Evolutionary conservation across 2,329 filamentous ascomycete species (phyloP).

Genomic region (Aureobasidium sp.): DNA sequence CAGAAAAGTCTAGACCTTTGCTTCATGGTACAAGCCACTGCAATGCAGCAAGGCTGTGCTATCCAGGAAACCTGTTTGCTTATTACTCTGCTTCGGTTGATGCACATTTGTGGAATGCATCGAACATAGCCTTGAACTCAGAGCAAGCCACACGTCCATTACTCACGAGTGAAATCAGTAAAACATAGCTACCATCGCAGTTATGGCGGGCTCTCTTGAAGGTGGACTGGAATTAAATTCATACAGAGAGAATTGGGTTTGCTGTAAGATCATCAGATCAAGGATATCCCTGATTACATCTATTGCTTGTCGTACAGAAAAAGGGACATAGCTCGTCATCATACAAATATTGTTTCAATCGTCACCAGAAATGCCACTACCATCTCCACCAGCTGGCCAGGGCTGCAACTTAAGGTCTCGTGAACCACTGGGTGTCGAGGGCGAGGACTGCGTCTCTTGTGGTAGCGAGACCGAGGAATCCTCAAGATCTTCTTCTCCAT

Average conservation of each 20-base stretch:
- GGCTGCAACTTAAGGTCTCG: constrained; percentile 24
- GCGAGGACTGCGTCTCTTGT: constrained; percentile 36
- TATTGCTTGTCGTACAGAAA: background rate
- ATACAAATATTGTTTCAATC: background rate
- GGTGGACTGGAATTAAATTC: no score
- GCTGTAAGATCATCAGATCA: background rate
- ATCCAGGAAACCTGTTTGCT: background rate
- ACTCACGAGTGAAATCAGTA: background rate
- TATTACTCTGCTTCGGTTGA: background rate
- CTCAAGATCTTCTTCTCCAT: constrained; percentile 12
- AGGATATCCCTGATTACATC: background rate
- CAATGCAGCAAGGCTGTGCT: background rate
- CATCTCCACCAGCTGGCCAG: background rate
- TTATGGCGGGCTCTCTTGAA: background rate
- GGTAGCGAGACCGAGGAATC: constrained; percentile 16
- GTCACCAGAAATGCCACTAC: background rate
- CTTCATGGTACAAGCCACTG: background rate
- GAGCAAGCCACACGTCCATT: background rate
- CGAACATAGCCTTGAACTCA: background rate
- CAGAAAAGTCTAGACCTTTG: background rate
- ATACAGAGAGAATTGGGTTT: background rate
- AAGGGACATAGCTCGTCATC: background rate
- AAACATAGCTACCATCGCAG: background rate
- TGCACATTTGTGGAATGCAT: background rate
- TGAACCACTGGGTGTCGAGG: constrained; percentile 37